Base-by-base conservation (phyloP, 2,329 filamentous ascomycete species). In the Penicillium sp. region DNA sequence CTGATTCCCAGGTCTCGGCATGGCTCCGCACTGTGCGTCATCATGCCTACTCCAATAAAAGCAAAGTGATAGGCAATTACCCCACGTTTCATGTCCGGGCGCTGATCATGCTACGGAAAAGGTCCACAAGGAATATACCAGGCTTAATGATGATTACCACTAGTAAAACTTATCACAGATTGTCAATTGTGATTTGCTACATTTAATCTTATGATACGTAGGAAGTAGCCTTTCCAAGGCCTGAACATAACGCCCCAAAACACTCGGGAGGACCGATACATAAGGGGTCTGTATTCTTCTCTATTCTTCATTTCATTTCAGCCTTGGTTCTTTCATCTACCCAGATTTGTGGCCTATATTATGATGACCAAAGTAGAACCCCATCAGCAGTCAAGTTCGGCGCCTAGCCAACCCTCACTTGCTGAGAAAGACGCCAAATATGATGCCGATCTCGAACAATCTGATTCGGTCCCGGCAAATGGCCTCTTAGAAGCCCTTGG, bases 401-500 rank as follows among this genome's bases (percentile, higher is more conserved):
- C 7, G n/a, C 27, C 40, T 42, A 43, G 26, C 22, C 14, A 43
- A 9, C 25, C 42, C 26, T 15, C 35, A 20, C 45, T 29, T 29
- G 25, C 56, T 20, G 22, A 47, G 11, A 20, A 49, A 8, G 8
- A 27, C 14, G n/a, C 53, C 12, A 56, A 56, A 14, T 49, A 51
- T 14, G 48, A 49, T 22, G 43, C 31, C 23, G 53, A 46, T 6
- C 27, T 31, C 6, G 40, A 51, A 14, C 35, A 62, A 25, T 54
- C 55, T 9, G 56, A 62, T 22, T 50, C 58, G 4, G 35, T 25
- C 9, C 56, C 57, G 15, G 61, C 59, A 35, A 62, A 63, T 14
- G 61, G 61, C 11, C 20, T 57, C 7, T 49, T 59, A 15, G 57
- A 59, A 40, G 45, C 51, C 11, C 31, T 55, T 82, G 86, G 85